Evolutionary conservation across 176 grass and related monocot genomes (phyloP).

Genomic region (Calamus simplicifolius): DNA sequence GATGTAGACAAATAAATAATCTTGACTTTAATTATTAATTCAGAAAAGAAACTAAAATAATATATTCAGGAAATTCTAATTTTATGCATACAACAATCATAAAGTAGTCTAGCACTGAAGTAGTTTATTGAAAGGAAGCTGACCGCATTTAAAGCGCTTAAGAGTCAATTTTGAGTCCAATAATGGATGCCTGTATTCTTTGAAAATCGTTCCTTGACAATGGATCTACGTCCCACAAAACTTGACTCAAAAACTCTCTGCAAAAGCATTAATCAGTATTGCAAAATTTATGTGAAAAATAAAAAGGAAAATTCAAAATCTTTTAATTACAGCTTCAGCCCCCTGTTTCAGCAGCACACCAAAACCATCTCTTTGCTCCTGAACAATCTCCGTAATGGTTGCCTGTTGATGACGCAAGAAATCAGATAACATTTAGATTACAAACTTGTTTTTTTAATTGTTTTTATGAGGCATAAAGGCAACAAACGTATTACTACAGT

Average conservation of each 20-base stretch:
- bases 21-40: no score
- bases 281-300: slow-evolving; percentile 15
- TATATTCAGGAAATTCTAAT: no score
- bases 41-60: no score
- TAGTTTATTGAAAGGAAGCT: slow-evolving; percentile 12
- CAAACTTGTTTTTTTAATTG: no score
- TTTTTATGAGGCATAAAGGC: no score
- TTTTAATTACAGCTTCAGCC: slow-evolving; percentile 67
- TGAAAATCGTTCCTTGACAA: slow-evolving; percentile 82
- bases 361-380: slow-evolving; percentile 34
- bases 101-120: no score
- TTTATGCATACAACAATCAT: no score
- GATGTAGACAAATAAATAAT: no score
- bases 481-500: no score
- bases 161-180: slow-evolving; percentile 76
- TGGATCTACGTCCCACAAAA: slow-evolving; percentile 57
- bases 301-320: not conserved
- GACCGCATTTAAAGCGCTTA: slow-evolving; percentile 77
- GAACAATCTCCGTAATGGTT: slow-evolving; percentile 37
- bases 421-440: not conserved
- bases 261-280: slow-evolving; percentile 26
- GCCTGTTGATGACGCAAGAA: not conserved
- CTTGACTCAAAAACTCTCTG: slow-evolving; percentile 73
- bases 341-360: slow-evolving; percentile 82
- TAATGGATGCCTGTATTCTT: slow-evolving; percentile 81